Percentiles rank a stretch among this genome's conserved stretches.
phyloP scores from a whole-genome alignment of 768 basidiomycete species.

The Russula sp. region DNA sequence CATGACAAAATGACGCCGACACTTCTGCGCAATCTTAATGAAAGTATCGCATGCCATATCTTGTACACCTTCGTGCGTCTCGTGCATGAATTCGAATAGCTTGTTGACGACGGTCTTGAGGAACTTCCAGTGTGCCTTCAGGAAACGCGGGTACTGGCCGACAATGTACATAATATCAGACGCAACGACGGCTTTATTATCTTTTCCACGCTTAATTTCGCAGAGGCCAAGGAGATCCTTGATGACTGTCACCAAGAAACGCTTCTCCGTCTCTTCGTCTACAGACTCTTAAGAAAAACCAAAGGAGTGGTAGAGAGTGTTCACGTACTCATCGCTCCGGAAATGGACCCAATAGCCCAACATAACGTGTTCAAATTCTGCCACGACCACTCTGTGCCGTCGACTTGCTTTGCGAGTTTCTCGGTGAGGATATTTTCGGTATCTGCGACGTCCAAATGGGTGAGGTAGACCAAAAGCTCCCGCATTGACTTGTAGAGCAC shows the following conservation, averaged over 20 bases:
- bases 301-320: neutral
- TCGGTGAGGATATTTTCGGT: constrained; percentile 97
- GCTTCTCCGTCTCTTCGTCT: constrained; percentile 99
- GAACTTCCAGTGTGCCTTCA: constrained; percentile 99
- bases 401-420: constrained; percentile 95
- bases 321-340: constrained; percentile 93
- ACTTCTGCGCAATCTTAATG: constrained; percentile 99
- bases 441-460: constrained; percentile 92
- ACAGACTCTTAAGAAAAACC: constrained; percentile 3
- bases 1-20: constrained; percentile 96
- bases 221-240: constrained; percentile 96
- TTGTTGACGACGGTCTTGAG: constrained; percentile 99
- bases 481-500: constrained; percentile 99
- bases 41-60: constrained; percentile 99
- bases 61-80: constrained; percentile 98
- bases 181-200: constrained; percentile 98
- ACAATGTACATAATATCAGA: constrained; percentile 99
- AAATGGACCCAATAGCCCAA: constrained; percentile 99
- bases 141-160: constrained; percentile 97
- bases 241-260: constrained; percentile 97
- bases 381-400: constrained; percentile 99
- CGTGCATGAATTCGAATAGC: constrained; percentile 99
- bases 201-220: constrained; percentile 98
- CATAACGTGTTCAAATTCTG: constrained; percentile 97
- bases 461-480: constrained; percentile 94